Percentiles rank a stretch among this genome's conserved stretches.
Evolutionary conservation across 805 yeast species (phyloP).

Genomic region (Ogataea ganodermae): DNA sequence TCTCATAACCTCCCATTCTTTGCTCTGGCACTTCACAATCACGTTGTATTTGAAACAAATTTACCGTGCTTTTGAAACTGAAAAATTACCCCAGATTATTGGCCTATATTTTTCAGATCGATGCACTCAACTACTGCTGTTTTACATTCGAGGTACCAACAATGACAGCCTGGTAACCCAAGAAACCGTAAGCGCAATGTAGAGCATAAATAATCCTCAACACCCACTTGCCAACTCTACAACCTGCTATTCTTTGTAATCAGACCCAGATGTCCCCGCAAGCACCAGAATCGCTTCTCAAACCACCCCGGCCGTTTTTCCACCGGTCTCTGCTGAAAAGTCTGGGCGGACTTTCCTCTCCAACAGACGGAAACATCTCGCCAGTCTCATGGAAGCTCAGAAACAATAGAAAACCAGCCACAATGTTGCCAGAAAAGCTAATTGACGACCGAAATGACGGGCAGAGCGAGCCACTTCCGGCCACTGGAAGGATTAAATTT

Average conservation of each 20-base stretch:
- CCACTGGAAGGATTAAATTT: no score
- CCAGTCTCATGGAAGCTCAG: slow-evolving; percentile 1
- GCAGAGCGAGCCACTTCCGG: no score
- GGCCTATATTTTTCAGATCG: no score
- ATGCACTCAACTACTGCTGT: no score
- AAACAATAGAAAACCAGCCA: not conserved
- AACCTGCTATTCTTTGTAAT: no score
- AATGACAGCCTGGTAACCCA: not conserved
- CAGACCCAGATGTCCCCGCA: not conserved
- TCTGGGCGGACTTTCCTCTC: slow-evolving; percentile 11
- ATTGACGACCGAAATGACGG: not conserved
- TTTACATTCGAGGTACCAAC: no score
- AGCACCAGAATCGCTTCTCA: not conserved
- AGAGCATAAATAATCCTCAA: no score
- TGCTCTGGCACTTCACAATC: no score
- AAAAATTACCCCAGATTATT: slow-evolving; percentile 7
- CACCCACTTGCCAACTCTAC: no score
- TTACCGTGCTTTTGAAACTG: not conserved
- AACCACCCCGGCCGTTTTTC: not conserved
- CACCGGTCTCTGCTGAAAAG: not conserved
- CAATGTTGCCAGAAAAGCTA: not conserved
- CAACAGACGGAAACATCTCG: slow-evolving; percentile 5
- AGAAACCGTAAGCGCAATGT: not conserved
- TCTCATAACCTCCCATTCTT: no score
- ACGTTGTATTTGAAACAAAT: not conserved